Evolutionary conservation across 805 yeast species (phyloP).

Genomic region (Wickerhamiella brachini): DNA sequence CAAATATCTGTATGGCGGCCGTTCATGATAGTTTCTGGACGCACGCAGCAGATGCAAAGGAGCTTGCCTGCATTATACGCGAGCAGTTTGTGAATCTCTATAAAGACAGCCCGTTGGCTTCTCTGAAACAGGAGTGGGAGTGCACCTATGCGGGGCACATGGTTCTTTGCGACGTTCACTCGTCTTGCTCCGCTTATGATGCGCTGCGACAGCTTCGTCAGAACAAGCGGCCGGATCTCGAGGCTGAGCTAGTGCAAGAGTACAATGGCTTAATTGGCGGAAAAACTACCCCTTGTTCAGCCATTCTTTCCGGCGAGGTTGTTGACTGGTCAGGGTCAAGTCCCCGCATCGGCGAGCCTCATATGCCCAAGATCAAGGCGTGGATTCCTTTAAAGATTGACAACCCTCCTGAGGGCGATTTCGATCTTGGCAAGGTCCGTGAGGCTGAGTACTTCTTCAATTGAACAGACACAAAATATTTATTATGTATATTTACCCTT

Average conservation of each 20-base stretch:
- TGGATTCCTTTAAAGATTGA: conserved; percentile 56
- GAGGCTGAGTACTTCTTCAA: conserved; percentile 61
- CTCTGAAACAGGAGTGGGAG: conserved; percentile 59
- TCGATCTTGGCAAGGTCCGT: conserved; percentile 53
- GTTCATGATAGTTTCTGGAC: conserved; percentile 96
- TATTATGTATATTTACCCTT: neutral
- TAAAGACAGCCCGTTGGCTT: conserved; percentile 46
- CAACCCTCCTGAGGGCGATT: conserved; percentile 60
- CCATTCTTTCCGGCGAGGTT: conserved; percentile 28
- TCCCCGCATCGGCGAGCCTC: conserved; percentile 6
- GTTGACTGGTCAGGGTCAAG: conserved; percentile 44
- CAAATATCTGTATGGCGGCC: conserved; percentile 55
- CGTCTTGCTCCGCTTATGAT: conserved; percentile 36
- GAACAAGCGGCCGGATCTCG: conserved; percentile 55
- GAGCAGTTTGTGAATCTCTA: conserved; percentile 63
- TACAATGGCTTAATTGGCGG: conserved; percentile 36
- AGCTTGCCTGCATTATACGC: conserved; percentile 51
- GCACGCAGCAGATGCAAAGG: conserved; percentile 62
- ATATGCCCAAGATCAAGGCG: conserved; percentile 18
- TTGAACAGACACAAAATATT: neutral
- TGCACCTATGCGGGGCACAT: conserved; percentile 55
- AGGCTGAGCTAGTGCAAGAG: conserved; percentile 35
- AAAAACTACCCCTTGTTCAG: conserved; percentile 36
- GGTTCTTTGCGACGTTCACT: conserved; percentile 39
- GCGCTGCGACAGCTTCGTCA: conserved; percentile 29